Evolutionary conservation across 768 basidiomycete species (phyloP).

Genomic region (Agaricus subrufescens): DNA sequence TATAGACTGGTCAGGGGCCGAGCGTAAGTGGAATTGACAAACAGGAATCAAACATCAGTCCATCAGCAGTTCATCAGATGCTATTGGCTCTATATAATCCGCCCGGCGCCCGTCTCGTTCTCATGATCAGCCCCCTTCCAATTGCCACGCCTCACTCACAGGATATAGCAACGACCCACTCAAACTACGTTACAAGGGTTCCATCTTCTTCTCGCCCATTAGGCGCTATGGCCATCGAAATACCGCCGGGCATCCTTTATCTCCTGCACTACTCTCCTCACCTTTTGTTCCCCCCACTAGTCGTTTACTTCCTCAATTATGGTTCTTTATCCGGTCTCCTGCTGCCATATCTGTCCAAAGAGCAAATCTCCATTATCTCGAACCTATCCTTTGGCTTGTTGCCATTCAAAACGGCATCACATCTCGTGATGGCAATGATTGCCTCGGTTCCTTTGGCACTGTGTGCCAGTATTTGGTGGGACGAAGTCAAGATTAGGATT

Average conservation of each 20-base stretch:
- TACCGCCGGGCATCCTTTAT: conserved; percentile 23
- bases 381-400: not conserved
- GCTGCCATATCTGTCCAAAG: not conserved
- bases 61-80: no score
- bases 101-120: no score
- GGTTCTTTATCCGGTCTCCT: not conserved
- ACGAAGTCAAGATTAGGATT: conserved; percentile 12
- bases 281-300: conserved; percentile 17
- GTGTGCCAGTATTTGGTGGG: conserved; percentile 11
- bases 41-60: no score
- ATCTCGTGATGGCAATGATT: conserved; percentile 9
- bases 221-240: conserved; percentile 10
- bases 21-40: no score
- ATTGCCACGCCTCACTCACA: no score
- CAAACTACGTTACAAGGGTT: no score
- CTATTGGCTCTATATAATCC: no score
- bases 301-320: conserved; percentile 13
- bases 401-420: not conserved
- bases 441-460: conserved; percentile 17
- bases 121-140: no score
- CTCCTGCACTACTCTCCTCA: conserved; percentile 16
- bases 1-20: no score
- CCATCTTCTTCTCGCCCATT: not conserved
- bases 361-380: not conserved
- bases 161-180: no score